Percentiles rank a stretch among this genome's conserved stretches.
These are phyloP conservation scores for Colletotrichum gigasporum DNA, from an alignment of 2,329 filamentous ascomycete species.

Conservation along the genomic window DNA sequence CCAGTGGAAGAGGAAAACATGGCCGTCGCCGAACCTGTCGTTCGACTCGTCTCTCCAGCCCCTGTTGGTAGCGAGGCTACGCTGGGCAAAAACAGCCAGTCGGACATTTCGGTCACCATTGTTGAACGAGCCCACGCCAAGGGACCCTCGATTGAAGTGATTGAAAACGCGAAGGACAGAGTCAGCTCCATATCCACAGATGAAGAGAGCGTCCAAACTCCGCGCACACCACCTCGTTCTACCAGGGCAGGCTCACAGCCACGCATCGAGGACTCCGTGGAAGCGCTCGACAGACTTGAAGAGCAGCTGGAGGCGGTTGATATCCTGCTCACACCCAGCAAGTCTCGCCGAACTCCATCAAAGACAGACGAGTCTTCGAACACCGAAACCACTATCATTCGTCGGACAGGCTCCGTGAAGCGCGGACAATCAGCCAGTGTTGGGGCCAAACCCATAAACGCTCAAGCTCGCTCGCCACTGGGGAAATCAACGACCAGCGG, in stretches of 20 bases:
- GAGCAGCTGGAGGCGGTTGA: slow-evolving; percentile 67
- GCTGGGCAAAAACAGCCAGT: not conserved
- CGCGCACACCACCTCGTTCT: slow-evolving; percentile 21
- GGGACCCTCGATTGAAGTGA: not conserved
- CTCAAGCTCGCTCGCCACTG: slow-evolving; percentile 44
- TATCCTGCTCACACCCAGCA: slow-evolving; percentile 45
- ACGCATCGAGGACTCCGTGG: slow-evolving; percentile 71
- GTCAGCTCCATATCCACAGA: slow-evolving; percentile 22
- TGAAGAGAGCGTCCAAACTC: not conserved
- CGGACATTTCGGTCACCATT: not conserved
- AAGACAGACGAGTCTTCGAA: not conserved
- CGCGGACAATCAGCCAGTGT: slow-evolving; percentile 49
- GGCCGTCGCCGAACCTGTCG: slow-evolving; percentile 19
- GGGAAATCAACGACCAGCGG: slow-evolving; percentile 52
- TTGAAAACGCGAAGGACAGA: slow-evolving; percentile 1
- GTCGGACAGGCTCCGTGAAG: not conserved
- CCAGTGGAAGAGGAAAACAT: slow-evolving; percentile 7
- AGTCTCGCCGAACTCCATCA: not conserved
- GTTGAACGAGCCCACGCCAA: not conserved
- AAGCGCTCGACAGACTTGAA: slow-evolving; percentile 69
- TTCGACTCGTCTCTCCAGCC: not conserved
- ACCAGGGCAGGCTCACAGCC: slow-evolving; percentile 40
- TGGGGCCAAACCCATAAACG: slow-evolving; percentile 50
- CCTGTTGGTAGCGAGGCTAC: not conserved
- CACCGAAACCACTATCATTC: not conserved